These are phyloP conservation scores for Microcyclosporella mali DNA, from an alignment of 2,329 filamentous ascomycete species.

Conservation along the genomic window DNA sequence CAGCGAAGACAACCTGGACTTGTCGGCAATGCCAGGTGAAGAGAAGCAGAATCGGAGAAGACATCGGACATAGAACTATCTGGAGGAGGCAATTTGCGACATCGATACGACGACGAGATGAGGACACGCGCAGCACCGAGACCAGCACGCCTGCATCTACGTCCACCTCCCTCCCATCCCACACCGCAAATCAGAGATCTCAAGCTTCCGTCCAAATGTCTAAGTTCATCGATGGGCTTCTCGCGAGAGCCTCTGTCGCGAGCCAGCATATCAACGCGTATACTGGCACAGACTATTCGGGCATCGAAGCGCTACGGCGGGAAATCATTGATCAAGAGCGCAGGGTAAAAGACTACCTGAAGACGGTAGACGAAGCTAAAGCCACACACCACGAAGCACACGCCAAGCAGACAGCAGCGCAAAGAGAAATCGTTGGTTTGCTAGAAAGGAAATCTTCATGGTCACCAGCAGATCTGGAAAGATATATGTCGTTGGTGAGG, in stretches of 20 bases:
- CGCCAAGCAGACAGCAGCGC: conserved; percentile 73
- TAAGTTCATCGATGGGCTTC: conserved; percentile 78
- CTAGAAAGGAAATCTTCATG: conserved; percentile 91
- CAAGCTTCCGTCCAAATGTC: conserved; percentile 57
- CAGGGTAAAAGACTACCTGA: conserved; percentile 54
- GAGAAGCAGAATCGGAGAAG: conserved; percentile 2
- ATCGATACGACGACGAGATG: conserved; percentile 8
- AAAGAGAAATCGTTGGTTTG: conserved; percentile 91
- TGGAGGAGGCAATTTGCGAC: conserved; percentile 13
- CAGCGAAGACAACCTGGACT: conserved; percentile 10
- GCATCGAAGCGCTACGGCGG: conserved; percentile 77
- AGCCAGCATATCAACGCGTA: conserved; percentile 87
- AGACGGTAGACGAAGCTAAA: conserved; percentile 64
- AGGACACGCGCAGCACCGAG: conserved; percentile 4
- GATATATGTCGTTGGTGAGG: conserved; percentile 88
- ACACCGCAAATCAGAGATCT: conserved; percentile 49
- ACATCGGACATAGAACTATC: not conserved
- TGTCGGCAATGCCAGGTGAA: conserved; percentile 16
- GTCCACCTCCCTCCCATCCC: conserved; percentile 44
- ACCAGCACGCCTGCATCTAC: conserved; percentile 8
- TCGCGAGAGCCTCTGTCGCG: conserved; percentile 76
- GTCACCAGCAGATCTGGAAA: conserved; percentile 79
- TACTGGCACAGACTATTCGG: conserved; percentile 77
- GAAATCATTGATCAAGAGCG: conserved; percentile 65
- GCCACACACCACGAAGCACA: conserved; percentile 76